A percentile compares a stretch with the other conserved stretches of the same genome.
Evolutionary conservation across 2,329 filamentous ascomycete species (phyloP).

Genomic region (Exophiala aquamarina): DNA sequence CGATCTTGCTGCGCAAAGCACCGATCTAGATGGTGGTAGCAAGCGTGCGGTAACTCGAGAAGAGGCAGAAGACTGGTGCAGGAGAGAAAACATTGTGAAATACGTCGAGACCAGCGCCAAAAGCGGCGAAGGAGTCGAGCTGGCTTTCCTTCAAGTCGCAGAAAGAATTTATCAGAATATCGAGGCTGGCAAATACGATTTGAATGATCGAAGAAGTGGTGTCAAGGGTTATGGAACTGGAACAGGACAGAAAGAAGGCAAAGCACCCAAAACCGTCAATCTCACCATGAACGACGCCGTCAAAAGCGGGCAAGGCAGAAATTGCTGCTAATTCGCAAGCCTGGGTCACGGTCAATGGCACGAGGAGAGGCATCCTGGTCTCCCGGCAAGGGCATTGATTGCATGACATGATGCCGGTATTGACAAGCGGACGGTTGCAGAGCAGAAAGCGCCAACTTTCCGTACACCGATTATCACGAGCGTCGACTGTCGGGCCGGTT

Average conservation of each 20-base stretch:
- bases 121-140: slow-evolving; percentile 89
- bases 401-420: too few species aligned
- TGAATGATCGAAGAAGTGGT: slow-evolving; percentile 88
- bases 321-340: slow-evolving; percentile 27
- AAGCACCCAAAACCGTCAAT: slow-evolving; percentile 42
- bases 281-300: slow-evolving; percentile 50
- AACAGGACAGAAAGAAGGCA: slow-evolving; percentile 33
- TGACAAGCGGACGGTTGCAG: too few species aligned
- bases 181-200: slow-evolving; percentile 88
- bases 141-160: slow-evolving; percentile 88
- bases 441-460: too few species aligned
- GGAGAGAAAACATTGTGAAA: slow-evolving; percentile 78
- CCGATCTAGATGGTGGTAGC: slow-evolving; percentile 42
- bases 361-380: too few species aligned
- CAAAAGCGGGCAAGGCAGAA: slow-evolving; percentile 39
- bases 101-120: slow-evolving; percentile 98
- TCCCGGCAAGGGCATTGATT: too few species aligned
- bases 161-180: slow-evolving; percentile 97
- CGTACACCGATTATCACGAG: too few species aligned
- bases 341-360: too few species aligned
- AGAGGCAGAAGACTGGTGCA: slow-evolving; percentile 90
- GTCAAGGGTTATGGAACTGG: slow-evolving; percentile 67
- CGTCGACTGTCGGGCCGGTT: too few species aligned
- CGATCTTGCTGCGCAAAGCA: slow-evolving; percentile 62
- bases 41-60: slow-evolving; percentile 72